Evolutionary conservation across 179 eudicot genomes (phyloP).

Genomic region (Sideroxylon spinosum): DNA sequence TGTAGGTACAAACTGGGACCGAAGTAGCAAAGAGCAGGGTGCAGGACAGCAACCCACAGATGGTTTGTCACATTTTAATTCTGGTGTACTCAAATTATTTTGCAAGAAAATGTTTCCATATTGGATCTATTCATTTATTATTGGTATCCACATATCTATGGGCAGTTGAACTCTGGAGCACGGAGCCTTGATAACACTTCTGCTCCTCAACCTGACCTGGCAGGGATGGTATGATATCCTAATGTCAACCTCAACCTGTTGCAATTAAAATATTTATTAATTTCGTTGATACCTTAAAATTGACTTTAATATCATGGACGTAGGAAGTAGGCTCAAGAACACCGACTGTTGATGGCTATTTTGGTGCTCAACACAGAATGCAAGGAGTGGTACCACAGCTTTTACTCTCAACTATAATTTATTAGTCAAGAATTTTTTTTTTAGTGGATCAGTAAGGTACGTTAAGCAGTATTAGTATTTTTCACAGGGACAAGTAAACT

Average conservation of each 20-base stretch:
- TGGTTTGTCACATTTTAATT: conserved; percentile 31
- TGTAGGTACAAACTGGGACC: conserved; percentile 36
- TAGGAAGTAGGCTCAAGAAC: conserved; percentile 43
- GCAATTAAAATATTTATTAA: neutral
- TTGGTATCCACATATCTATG: conserved; percentile 18
- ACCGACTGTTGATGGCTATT: conserved; percentile 39
- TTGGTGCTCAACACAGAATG: conserved; percentile 36
- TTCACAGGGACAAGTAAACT: conserved; percentile 17
- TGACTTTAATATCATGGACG: conserved; percentile 11
- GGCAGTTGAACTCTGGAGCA: conserved; percentile 23
- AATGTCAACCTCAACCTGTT: neutral
- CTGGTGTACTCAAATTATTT: neutral
- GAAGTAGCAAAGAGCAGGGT: conserved; percentile 31
- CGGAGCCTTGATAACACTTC: conserved; percentile 7
- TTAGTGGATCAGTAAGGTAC: neutral
- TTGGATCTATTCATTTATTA: too few species aligned
- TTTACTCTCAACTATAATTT: neutral
- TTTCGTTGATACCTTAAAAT: neutral
- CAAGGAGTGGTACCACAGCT: conserved; percentile 35
- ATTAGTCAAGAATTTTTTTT: neutral
- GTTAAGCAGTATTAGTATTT: neutral
- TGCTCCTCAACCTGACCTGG: conserved; percentile 21
- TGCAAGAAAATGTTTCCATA: neutral
- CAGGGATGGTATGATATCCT: conserved; percentile 28
- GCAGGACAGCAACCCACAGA: conserved; percentile 39